Evolutionary conservation across 495 filamentous ascomycete genomes (phyloP).

Genomic region (Coniosporium apollinis): DNA sequence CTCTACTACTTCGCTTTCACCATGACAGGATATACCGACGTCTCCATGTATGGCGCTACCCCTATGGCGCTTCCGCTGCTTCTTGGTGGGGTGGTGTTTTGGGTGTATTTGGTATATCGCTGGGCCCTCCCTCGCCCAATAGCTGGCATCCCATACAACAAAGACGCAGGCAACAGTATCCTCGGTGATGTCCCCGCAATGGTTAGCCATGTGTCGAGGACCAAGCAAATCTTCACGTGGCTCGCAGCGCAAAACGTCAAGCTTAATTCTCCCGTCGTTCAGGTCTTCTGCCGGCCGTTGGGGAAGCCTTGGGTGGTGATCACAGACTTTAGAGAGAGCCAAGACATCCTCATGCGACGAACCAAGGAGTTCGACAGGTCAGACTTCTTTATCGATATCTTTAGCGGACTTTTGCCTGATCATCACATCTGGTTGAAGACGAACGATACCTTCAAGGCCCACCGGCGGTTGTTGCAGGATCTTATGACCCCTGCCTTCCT

Average conservation of each 20-base stretch:
- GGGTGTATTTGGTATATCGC: conserved; percentile 4
- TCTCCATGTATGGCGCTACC: too few relatives aligned
- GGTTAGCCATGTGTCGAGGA: not conserved
- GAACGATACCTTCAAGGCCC: conserved; percentile 1
- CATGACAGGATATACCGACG: too few relatives aligned
- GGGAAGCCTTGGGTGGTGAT: conserved; percentile 1
- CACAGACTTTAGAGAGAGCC: conserved; percentile 4
- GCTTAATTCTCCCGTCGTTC: conserved; percentile 6
- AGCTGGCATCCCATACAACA: conserved; percentile 5
- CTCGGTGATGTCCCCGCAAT: conserved; percentile 5
- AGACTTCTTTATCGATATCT: conserved; percentile 7
- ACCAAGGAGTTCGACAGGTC: conserved; percentile 7
- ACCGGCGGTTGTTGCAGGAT: conserved; percentile 2
- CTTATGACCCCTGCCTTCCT: conserved; percentile 4
- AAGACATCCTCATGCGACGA: conserved; percentile 5
- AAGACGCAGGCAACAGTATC: not conserved
- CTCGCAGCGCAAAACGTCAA: not conserved
- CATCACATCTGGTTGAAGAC: conserved; percentile 3
- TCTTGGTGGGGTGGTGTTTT: not conserved
- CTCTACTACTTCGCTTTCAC: too few relatives aligned
- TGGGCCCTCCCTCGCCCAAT: conserved; percentile 4
- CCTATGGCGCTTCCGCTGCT: too few relatives aligned
- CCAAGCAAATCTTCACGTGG: conserved; percentile 1
- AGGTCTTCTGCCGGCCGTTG: conserved; percentile 5
- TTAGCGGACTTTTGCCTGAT: not conserved